Conservation (phyloP, 805 yeast genomes). For the Spathaspora gorwiae region DNA sequence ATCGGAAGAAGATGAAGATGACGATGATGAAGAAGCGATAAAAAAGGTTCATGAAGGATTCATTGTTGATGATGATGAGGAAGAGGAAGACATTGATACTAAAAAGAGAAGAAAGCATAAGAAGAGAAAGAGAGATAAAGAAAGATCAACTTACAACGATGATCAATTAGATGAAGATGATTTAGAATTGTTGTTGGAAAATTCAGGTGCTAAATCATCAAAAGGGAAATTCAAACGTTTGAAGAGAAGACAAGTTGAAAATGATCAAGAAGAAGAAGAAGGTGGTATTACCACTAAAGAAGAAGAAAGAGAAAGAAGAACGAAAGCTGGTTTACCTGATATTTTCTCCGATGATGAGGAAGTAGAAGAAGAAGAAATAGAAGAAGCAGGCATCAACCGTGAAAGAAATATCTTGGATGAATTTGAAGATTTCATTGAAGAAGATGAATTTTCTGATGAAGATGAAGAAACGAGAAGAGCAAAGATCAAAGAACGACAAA, state of each 20-base stretch:
- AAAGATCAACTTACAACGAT: conserved; percentile 30
- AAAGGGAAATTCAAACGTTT: conserved; percentile 69
- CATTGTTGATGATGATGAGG: conserved; percentile 88
- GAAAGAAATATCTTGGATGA: conserved; percentile 59
- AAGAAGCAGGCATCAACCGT: conserved; percentile 14
- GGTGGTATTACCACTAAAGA: conserved; percentile 1
- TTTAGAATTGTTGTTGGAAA: conserved; percentile 84
- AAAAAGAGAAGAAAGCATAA: conserved; percentile 29
- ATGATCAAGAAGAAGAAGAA: conserved; percentile 26
- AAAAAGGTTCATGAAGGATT: conserved; percentile 83
- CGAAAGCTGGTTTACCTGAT: conserved; percentile 38
- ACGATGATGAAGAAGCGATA: conserved; percentile 82
- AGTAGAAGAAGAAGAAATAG: conserved; percentile 30
- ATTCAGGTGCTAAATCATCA: conserved; percentile 63
- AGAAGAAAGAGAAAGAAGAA: conserved; percentile 24
- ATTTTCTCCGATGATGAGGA: conserved; percentile 60
- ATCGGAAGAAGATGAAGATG: conserved; percentile 87
- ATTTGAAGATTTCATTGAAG: conserved; percentile 95
- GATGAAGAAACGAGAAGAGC: conserved; percentile 47
- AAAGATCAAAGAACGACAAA: conserved; percentile 26
- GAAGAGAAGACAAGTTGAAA: conserved; percentile 56
- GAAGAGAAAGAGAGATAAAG: conserved; percentile 35
- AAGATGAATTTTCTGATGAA: conserved; percentile 91
- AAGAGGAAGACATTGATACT: conserved; percentile 28
- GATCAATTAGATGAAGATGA: conserved; percentile 92